Evolutionary conservation across 2,329 filamentous ascomycete species (phyloP).

Genomic region (Cladosporium sp.): DNA sequence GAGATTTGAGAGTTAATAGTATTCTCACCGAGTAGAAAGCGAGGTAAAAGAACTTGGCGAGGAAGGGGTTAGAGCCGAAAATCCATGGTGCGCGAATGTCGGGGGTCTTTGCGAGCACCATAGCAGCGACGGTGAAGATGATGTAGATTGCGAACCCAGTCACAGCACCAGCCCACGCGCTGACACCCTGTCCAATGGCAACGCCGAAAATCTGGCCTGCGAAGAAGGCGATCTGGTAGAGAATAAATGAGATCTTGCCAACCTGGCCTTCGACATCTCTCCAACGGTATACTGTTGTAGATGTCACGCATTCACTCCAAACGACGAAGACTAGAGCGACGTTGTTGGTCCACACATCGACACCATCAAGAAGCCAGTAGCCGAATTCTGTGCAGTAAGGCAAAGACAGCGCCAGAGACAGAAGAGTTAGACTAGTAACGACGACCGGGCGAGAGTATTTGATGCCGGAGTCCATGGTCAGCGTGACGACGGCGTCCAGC

Average conservation of each 20-base stretch:
- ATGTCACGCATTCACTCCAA: constrained; percentile 53
- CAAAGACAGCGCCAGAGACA: constrained; percentile 56
- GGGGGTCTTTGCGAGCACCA: constrained; percentile 47
- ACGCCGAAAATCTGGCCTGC: constrained; percentile 56
- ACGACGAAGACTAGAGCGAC: constrained; percentile 57
- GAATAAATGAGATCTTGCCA: constrained; percentile 45
- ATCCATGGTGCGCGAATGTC: constrained; percentile 43
- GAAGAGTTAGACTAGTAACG: constrained; percentile 50
- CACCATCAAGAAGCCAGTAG: constrained; percentile 55
- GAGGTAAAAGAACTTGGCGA: constrained; percentile 52
- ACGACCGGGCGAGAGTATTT: constrained; percentile 50
- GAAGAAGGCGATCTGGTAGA: constrained; percentile 56
- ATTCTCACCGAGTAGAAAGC: constrained; percentile 57
- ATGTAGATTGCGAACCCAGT: constrained; percentile 57
- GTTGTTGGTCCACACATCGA: constrained; percentile 60
- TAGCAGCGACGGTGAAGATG: constrained; percentile 41
- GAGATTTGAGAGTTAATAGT: not conserved
- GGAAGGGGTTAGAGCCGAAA: constrained; percentile 41
- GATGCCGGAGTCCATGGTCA: constrained; percentile 55
- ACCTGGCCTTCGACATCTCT: constrained; percentile 49
- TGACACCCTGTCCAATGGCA: constrained; percentile 49
- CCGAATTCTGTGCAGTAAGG: constrained; percentile 61
- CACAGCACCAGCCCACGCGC: constrained; percentile 51
- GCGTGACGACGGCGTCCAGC: constrained; percentile 57
- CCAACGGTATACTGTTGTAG: constrained; percentile 57